phyloP scores from a whole-genome alignment of 176 grass and related monocot species.

The Rhynchospora pubera region DNA sequence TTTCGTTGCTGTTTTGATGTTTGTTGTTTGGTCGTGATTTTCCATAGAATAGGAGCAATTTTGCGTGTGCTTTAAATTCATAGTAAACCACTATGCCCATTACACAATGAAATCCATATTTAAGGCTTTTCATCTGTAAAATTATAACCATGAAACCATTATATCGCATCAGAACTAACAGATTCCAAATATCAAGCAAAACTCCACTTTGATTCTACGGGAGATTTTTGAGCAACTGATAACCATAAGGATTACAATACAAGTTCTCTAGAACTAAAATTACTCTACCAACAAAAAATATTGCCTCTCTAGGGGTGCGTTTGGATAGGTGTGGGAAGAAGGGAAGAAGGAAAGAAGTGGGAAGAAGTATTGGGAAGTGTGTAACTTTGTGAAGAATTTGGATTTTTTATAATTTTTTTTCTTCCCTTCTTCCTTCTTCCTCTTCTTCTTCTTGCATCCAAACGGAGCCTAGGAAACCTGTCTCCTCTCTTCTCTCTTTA shows the following conservation, averaged over 20 bases:
- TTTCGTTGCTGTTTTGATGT: not conserved
- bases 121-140: not conserved
- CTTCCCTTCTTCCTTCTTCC: too few relatives aligned
- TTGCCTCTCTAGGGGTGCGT: not conserved
- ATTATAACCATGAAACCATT: not conserved
- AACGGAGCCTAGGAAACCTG: too few relatives aligned
- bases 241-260: not conserved
- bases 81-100: not conserved
- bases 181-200: not conserved
- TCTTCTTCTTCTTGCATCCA: too few relatives aligned
- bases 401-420: too few relatives aligned
- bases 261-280: not conserved
- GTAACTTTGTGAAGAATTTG: too few relatives aligned
- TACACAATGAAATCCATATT: not conserved
- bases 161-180: not conserved
- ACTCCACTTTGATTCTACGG: not conserved
- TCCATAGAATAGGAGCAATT: not conserved
- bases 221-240: not conserved
- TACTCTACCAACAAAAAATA: not conserved
- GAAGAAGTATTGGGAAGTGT: too few relatives aligned
- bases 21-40: not conserved
- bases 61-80: not conserved
- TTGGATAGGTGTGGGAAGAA: too few relatives aligned
- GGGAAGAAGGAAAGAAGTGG: too few relatives aligned
- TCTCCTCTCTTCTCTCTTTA: not conserved